phyloP scores from a whole-genome alignment of 441 rosid genomes.

The Iberis amara region DNA sequence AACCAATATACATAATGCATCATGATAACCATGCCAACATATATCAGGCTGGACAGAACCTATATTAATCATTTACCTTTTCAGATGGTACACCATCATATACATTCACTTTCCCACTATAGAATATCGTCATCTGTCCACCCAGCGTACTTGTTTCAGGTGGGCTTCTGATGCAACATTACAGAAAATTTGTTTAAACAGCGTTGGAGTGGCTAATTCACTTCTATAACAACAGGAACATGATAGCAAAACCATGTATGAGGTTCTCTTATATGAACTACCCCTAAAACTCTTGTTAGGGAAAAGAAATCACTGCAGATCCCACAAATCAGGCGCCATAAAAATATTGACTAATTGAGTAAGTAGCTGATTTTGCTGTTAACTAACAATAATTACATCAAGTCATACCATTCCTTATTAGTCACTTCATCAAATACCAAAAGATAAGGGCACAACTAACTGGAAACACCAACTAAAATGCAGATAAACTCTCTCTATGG shows the following conservation, averaged over 20 bases:
- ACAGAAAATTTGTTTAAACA: not conserved
- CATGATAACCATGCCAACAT: slow-evolving; percentile 35
- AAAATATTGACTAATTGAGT: not conserved
- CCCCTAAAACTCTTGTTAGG: not conserved
- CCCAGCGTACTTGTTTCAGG: slow-evolving; percentile 36
- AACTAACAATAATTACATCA: slow-evolving; percentile 11
- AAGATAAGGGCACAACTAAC: not conserved
- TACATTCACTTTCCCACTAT: slow-evolving; percentile 86
- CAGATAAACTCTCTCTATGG: not conserved
- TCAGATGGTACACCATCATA: slow-evolving; percentile 75
- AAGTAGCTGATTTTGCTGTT: not conserved
- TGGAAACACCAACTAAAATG: not conserved
- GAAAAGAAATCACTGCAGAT: not conserved
- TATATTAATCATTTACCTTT: slow-evolving; percentile 58
- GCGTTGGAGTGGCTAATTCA: not conserved
- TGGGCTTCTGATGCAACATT: slow-evolving; percentile 41
- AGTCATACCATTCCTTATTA: not conserved
- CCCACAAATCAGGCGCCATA: not conserved
- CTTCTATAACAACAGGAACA: slow-evolving; percentile 6
- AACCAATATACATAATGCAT: slow-evolving; percentile 38
- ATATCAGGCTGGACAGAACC: slow-evolving; percentile 35
- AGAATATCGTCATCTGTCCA: slow-evolving; percentile 92
- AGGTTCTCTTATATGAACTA: not conserved
- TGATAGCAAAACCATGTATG: not conserved
- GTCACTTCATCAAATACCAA: no score